phyloP scores from a whole-genome alignment of 2,329 filamentous ascomycete species.

The Clarireedia hainanense region DNA sequence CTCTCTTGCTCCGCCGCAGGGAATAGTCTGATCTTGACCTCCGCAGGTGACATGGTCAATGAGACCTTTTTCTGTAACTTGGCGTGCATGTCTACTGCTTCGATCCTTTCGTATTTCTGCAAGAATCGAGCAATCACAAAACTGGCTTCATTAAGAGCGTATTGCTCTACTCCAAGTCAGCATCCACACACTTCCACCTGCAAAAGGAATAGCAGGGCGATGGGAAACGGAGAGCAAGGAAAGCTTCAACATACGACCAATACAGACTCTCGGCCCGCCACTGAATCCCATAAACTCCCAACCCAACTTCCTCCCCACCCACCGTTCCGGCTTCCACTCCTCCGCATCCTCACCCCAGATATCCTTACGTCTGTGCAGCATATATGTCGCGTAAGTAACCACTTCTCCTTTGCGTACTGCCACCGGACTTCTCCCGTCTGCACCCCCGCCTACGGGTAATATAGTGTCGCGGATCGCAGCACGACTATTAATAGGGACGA shows the following conservation, averaged over 20 bases:
- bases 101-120: conserved; percentile 26
- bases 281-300: conserved; percentile 76
- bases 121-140: conserved; percentile 28
- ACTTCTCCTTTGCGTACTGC: conserved; percentile 24
- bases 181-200: neutral
- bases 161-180: conserved; percentile 21
- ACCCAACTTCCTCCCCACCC: conserved; percentile 53
- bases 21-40: conserved; percentile 20
- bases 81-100: conserved; percentile 8
- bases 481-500: conserved; percentile 27
- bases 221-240: neutral
- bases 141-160: conserved; percentile 26
- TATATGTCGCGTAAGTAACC: conserved; percentile 24
- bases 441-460: conserved; percentile 29
- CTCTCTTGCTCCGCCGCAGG: neutral
- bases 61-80: conserved; percentile 16
- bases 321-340: conserved; percentile 65
- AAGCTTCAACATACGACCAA: conserved; percentile 42
- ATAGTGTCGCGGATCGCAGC: conserved; percentile 23
- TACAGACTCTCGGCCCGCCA: conserved; percentile 59
- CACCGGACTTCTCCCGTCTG: conserved; percentile 24
- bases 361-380: conserved; percentile 33
- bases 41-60: conserved; percentile 15
- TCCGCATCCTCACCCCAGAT: conserved; percentile 69
- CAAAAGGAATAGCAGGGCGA: neutral